phyloP scores from a whole-genome alignment of 164 flowering plant species.

The grape (Vitis vinifera) region ASM3070453v1 NC_081809.1:6024001-6024500 shows the following conservation, averaged over 20 bases:
- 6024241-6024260: background rate
- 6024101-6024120: too few relatives aligned
- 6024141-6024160: too few relatives aligned
- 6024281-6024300: background rate
- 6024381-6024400: background rate
- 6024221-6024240: too few relatives aligned
- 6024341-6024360: background rate
- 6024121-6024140: too few relatives aligned
- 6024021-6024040: too few relatives aligned
- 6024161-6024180: too few relatives aligned
- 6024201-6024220: too few relatives aligned
- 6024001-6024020: too few relatives aligned
- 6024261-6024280: background rate
- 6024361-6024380: background rate
- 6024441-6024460: conserved; percentile 98
- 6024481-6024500: conserved; percentile 79
- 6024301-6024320: background rate
- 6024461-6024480: conserved; percentile 83
- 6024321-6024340: background rate
- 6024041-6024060: too few relatives aligned
- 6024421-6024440: conserved; percentile 1
- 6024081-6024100: too few relatives aligned
- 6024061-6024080: too few relatives aligned
- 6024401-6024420: background rate
- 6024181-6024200: too few relatives aligned